These are phyloP conservation scores for Suhomyces emberorum DNA, from an alignment of 805 yeast genomes.

Conservation along the genomic window DNA sequence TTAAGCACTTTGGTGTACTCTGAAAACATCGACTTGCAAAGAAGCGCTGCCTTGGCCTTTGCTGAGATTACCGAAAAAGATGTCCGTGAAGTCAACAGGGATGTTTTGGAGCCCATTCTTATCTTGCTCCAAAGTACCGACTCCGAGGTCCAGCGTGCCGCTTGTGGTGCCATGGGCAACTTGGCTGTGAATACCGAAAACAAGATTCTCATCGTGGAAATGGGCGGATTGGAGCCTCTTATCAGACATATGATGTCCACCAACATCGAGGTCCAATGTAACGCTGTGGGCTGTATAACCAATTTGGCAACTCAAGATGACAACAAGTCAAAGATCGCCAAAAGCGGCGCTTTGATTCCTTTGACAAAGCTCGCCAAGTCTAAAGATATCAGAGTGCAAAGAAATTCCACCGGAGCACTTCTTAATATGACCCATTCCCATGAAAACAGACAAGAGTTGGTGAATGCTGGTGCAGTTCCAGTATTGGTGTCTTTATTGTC, in stretches of 20 bases:
- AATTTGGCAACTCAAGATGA: constrained; percentile 97
- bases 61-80: constrained; percentile 98
- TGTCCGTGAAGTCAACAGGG: constrained; percentile 84
- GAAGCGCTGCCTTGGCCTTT: constrained; percentile 96
- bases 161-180: constrained; percentile 98
- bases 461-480: constrained; percentile 97
- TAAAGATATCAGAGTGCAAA: constrained; percentile 91
- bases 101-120: constrained; percentile 90
- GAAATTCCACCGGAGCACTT: constrained; percentile 98
- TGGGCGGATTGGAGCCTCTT: constrained; percentile 96
- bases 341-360: constrained; percentile 93
- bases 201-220: constrained; percentile 88
- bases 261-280: constrained; percentile 97
- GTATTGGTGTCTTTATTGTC: constrained; percentile 84
- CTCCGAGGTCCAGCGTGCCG: constrained; percentile 95
- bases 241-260: constrained; percentile 97
- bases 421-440: constrained; percentile 97
- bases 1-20: constrained; percentile 90
- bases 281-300: constrained; percentile 98
- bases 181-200: constrained; percentile 95
- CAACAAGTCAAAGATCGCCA: constrained; percentile 92
- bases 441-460: constrained; percentile 94
- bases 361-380: constrained; percentile 92
- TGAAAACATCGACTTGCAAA: constrained; percentile 89
- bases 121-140: constrained; percentile 83